Base-by-base conservation (phyloP, 768 basidiomycete species). In the Lactarius trivialis region DNA sequence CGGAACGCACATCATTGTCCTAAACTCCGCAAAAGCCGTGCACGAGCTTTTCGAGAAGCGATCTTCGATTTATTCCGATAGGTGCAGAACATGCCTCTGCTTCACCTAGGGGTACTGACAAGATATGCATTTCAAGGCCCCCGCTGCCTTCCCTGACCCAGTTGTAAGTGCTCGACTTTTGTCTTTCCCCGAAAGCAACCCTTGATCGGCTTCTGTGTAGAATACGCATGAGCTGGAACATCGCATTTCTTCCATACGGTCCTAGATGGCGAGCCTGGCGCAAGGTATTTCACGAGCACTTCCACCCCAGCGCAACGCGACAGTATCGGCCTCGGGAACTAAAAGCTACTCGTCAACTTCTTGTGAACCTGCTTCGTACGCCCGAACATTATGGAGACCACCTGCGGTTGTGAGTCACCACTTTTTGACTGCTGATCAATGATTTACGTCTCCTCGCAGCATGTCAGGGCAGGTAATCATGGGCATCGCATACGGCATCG, bases 1-100 rank as follows among this genome's bases (percentile, higher is more conserved):
- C 12, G 66, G 66, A 26, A 56, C 30, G 4, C 60, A 66, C 37
- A 49, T 67, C 39, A 54, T 28, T 61, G 26, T 49, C 33, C 70
- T 86, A 33, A 83, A 79, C 70, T 78, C 76, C 60, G 63, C 55
- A 7, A 58, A 61, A 30, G 56, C 64, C 39, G 65, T 52, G 19
- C 60, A 54, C 14, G 66, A 67, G 41, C 58, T 67, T 50, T 59
- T 67, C 17, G 66, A 65, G 57, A 65, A 65, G 60, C 60, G 61
- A 60, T 65, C 62, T 21, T 62, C 64, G 36, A 59, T 67, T 15
- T 67, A 67, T 49, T 65, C 60, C 41, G 66, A 67, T 49, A 61
- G 66, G 64, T 63, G 55, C 32, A 26, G 54, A 34, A 49, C 14
- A 17, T 45, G 39, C 5, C 14, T 33, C 36, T 17, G 7, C 24